Conservation (phyloP, 2,329 filamentous ascomycete species). For the Ceratocystis huliohia region DNA sequence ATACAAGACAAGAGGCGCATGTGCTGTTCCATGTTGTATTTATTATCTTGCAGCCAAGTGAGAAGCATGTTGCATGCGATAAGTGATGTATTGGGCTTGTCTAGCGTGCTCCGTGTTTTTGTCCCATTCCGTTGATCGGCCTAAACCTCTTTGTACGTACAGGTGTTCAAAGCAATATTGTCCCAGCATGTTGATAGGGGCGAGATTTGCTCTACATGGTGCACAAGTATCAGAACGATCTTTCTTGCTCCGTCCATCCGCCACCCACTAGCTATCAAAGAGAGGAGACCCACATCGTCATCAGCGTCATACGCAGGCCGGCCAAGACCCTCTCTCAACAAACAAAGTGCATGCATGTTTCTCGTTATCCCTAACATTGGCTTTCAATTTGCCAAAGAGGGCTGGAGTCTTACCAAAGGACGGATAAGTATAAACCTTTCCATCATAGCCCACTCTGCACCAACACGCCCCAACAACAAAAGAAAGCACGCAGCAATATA, state of each 20-base stretch:
- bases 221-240: neutral
- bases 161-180: neutral
- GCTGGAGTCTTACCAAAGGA: neutral
- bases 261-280: too few species aligned
- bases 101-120: neutral
- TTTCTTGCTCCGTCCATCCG: neutral
- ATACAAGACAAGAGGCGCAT: neutral
- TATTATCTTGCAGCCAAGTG: too few species aligned
- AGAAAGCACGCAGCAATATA: neutral
- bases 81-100: neutral
- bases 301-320: neutral
- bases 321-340: neutral
- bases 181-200: neutral
- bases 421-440: neutral
- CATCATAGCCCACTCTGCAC: neutral
- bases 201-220: neutral
- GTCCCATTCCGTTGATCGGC: neutral
- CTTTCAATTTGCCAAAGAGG: neutral
- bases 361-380: neutral
- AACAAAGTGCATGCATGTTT: slow-evolving; percentile 8
- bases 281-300: neutral
- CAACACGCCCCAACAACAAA: neutral
- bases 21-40: neutral
- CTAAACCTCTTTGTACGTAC: neutral
- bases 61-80: neutral